These are phyloP conservation scores for Parascedosporium putredinis DNA, from an alignment of 2,329 filamentous ascomycete species.

Conservation along the genomic window DNA sequence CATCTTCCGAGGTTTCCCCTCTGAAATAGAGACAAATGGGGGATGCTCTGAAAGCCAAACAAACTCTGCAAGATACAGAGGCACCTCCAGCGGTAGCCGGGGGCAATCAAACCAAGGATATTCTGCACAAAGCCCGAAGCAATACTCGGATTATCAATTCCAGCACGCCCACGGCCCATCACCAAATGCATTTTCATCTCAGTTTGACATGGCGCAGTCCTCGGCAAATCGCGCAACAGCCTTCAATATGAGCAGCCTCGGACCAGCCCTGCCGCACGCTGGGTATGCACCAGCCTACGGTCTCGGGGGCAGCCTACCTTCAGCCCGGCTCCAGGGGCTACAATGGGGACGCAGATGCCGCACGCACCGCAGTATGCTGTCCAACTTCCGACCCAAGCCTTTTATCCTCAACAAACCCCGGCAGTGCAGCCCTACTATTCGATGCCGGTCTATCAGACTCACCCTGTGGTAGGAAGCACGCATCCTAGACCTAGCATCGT, in stretches of 20 bases:
- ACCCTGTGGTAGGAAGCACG: conserved; percentile 24
- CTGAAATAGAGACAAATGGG: neutral
- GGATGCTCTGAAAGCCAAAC: conserved; percentile 12
- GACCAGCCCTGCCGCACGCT: conserved; percentile 30
- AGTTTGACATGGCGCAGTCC: conserved; percentile 29
- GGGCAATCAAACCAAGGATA: neutral
- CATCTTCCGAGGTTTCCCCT: neutral
- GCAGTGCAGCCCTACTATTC: conserved; percentile 35
- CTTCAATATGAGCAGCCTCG: conserved; percentile 37
- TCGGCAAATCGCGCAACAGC: conserved; percentile 12
- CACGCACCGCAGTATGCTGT: conserved; percentile 30
- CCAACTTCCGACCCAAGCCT: conserved; percentile 31
- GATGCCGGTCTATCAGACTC: conserved; percentile 25
- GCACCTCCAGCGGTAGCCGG: conserved; percentile 2
- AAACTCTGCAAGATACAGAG: conserved; percentile 12
- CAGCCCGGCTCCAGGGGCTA: conserved; percentile 22
- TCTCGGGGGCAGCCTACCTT: conserved; percentile 24
- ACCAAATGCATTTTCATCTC: conserved; percentile 29
- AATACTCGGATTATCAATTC: conserved; percentile 14
- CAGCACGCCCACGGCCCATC: conserved; percentile 18
- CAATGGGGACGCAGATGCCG: conserved; percentile 27
- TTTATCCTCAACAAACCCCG: conserved; percentile 34
- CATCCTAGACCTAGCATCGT: conserved; percentile 27
- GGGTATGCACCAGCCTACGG: conserved; percentile 29
- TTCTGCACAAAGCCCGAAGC: conserved; percentile 11